Percentiles rank a stretch among this genome's conserved stretches.
Conservation (phyloP, 352 stramenopile genomes). For the Aphanomyces cochlioides region DNA sequence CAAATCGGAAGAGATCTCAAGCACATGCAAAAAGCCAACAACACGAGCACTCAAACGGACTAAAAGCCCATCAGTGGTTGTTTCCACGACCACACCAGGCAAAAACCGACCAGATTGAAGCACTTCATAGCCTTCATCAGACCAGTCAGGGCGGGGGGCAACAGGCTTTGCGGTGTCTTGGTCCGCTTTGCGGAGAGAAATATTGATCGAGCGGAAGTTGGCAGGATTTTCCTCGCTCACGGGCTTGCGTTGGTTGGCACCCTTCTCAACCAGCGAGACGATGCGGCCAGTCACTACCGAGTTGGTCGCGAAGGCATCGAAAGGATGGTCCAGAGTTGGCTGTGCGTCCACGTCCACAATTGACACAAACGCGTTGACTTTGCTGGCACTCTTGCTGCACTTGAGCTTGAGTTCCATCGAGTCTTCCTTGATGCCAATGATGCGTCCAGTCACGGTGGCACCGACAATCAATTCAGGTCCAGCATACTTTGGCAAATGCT, state of each 20-base stretch:
- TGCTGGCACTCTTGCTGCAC: conserved; percentile 65
- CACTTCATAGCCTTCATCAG: conserved; percentile 39
- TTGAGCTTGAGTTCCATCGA: conserved; percentile 81
- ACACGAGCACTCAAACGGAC: conserved; percentile 76
- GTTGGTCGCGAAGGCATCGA: conserved; percentile 76
- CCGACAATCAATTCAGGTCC: conserved; percentile 57
- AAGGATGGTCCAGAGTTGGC: conserved; percentile 54
- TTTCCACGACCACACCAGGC: conserved; percentile 66
- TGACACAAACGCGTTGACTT: conserved; percentile 69
- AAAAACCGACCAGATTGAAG: conserved; percentile 44
- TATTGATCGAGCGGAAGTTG: conserved; percentile 63
- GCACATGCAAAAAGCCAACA: conserved; percentile 50
- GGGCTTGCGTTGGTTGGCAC: conserved; percentile 81
- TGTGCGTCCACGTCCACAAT: conserved; percentile 77
- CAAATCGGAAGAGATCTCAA: conserved; percentile 68
- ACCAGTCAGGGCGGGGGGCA: conserved; percentile 73
- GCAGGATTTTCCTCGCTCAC: conserved; percentile 71
- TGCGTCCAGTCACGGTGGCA: conserved; percentile 60
- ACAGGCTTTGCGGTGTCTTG: conserved; percentile 35
- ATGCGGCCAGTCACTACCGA: conserved; percentile 63
- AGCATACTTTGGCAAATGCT: conserved; percentile 70
- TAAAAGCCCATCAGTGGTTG: conserved; percentile 48
- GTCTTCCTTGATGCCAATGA: conserved; percentile 74
- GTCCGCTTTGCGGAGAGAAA: conserved; percentile 67
- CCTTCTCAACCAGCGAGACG: conserved; percentile 63